Conservation (phyloP, 176 grass and related monocot genomes). For the Tillandsia leiboldiana region DNA sequence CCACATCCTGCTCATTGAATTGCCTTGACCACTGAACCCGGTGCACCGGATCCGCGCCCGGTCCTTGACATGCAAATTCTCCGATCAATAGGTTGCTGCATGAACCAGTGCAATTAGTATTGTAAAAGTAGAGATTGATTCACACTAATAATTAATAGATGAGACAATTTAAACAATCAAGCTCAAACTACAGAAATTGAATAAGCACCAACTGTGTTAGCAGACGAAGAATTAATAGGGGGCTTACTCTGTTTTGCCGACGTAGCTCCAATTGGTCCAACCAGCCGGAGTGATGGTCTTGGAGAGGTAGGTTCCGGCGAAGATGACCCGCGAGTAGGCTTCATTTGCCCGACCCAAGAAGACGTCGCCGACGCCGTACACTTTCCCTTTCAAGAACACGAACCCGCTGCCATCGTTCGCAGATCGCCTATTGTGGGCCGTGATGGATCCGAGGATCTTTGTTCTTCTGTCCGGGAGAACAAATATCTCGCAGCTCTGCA, state of each 20-base stretch:
- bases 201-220: too few species aligned
- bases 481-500: slow-evolving; percentile 76
- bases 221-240: too few species aligned
- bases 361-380: slow-evolving; percentile 69
- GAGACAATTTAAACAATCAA: too few species aligned
- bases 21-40: slow-evolving; percentile 36
- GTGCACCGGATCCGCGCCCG: slow-evolving; percentile 23
- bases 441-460: slow-evolving; percentile 59
- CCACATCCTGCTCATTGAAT: slow-evolving; percentile 31
- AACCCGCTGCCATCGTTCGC: slow-evolving; percentile 40
- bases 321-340: slow-evolving; percentile 47
- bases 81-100: slow-evolving; percentile 45
- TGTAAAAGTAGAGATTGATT: too few species aligned
- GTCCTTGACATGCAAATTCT: slow-evolving; percentile 61
- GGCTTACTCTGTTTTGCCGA: slow-evolving; percentile 37
- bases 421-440: slow-evolving; percentile 43
- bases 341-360: slow-evolving; percentile 53
- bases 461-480: slow-evolving; percentile 57
- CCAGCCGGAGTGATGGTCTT: slow-evolving; percentile 41
- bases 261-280: slow-evolving; percentile 50
- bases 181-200: too few species aligned
- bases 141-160: too few species aligned
- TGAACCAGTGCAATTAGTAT: background rate
- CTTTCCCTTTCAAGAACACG: slow-evolving; percentile 83
- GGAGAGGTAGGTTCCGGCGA: slow-evolving; percentile 63